Evolutionary conservation across 352 stramenopile genomes (phyloP), one percentile per base, ranked within the genome.

Genomic region (Globisporangium takayamanum): DNA sequence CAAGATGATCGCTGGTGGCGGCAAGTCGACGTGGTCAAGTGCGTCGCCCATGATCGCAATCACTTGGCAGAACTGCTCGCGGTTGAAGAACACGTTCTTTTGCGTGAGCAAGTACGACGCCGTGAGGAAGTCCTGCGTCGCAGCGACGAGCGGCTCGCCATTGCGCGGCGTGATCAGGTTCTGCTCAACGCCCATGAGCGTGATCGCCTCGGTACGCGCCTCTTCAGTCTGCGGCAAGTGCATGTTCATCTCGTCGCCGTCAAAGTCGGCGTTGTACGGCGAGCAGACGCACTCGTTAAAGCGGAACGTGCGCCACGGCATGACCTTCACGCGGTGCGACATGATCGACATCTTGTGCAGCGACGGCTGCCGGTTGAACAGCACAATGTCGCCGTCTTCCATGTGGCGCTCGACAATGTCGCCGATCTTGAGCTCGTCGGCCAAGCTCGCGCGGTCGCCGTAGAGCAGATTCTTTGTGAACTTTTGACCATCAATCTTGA

Each of bases 181-280:
- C 58, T 98, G 78, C 60, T 97, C 87, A 44, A 99, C 97, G n/a
- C 90, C 91, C 96, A 99, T 99, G 8, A 99, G 78, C 53, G 93
- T 86, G 58, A 91, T 92, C 0, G 97, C 97, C 69, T 99, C 98
- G 6, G 96, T 91, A 37, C 96, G 84, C 20, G 98, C 98, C 63
- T 99, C 97, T 65, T 99, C 97, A 1, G 97, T 99, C 76, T 99
- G 98, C 25, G 98, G 98, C 22, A 99, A 70, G 69, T 97, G 89
- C 88, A 99, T 98, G 74, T 99, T 99, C 97, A 99, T 99, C 69
- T 99, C 97, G 64, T 99, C 97, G 58, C 97, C 97, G 74, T 99
- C 97, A 67, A 99, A 99, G 74, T 99, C 97, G 41, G 97, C 97
- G 53, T 99, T 99, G 75, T 99, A 99, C 33, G 97, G 97, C 51